Conservation (phyloP, 2,329 filamentous ascomycete genomes). For the Neophaeococcomyces aloes region DNA sequence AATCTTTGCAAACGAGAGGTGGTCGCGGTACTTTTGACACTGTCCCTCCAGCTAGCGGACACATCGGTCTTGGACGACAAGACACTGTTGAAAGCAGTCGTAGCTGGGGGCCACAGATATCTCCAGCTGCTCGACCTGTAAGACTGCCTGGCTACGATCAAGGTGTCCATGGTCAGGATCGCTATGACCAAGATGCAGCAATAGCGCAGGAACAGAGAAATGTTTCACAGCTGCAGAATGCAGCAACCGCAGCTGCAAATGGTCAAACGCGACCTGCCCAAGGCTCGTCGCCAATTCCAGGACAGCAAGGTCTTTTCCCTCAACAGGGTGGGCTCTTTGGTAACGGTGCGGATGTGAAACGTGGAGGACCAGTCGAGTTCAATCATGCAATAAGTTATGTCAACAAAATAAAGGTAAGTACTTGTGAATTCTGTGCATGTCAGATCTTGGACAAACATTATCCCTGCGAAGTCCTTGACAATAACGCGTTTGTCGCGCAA, state of each 20-base stretch:
- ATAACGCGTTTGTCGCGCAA: background rate
- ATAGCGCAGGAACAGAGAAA: constrained; percentile 19
- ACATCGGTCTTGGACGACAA: constrained; percentile 9
- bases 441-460: no score
- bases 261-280: constrained; percentile 38
- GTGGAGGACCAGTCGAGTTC: constrained; percentile 90
- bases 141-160: constrained; percentile 18
- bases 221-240: constrained; percentile 48
- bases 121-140: constrained; percentile 23
- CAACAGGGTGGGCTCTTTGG: constrained; percentile 43
- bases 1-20: constrained; percentile 56
- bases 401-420: constrained; percentile 91
- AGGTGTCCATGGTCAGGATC: constrained; percentile 6
- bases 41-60: constrained; percentile 20
- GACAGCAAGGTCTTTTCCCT: constrained; percentile 12
- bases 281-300: constrained; percentile 37
- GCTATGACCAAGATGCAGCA: constrained; percentile 15
- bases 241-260: constrained; percentile 50
- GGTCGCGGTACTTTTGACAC: constrained; percentile 22
- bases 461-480: background rate
- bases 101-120: constrained; percentile 22
- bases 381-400: constrained; percentile 99
- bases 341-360: constrained; percentile 53
- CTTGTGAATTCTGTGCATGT: background rate
- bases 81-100: constrained; percentile 18